phyloP scores from a whole-genome alignment of 1,284 basidiomycete genomes.

The Neolentinus lepideus region DNA sequence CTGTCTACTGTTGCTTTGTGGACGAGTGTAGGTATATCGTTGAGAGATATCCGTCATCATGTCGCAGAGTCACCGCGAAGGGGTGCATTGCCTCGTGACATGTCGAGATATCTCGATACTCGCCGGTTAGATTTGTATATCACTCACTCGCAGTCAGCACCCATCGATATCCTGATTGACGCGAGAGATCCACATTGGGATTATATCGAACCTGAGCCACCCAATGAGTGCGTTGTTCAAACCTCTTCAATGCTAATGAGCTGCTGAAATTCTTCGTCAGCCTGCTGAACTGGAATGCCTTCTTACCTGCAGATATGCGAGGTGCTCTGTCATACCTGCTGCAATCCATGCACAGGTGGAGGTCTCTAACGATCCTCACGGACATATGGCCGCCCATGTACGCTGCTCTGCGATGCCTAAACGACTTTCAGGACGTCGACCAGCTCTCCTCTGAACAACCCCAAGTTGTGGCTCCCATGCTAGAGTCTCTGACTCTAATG shows the following conservation, averaged over 20 bases:
- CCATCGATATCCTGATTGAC: conserved; percentile 47
- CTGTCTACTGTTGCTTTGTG: conserved; percentile 40
- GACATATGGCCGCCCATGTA: conserved; percentile 47
- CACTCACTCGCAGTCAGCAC: conserved; percentile 33
- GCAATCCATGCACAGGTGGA: conserved; percentile 40
- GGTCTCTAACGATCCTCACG: conserved; percentile 42
- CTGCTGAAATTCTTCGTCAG: not conserved
- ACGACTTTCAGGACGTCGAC: conserved; percentile 11
- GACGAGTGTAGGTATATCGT: conserved; percentile 43
- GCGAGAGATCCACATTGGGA: conserved; percentile 47
- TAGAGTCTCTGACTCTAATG: conserved; percentile 45
- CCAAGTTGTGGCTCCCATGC: conserved; percentile 18
- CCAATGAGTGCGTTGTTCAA: conserved; percentile 29
- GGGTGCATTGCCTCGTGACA: not conserved
- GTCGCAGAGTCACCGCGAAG: conserved; percentile 17
- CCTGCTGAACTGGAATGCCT: conserved; percentile 20
- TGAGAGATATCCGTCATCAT: conserved; percentile 17
- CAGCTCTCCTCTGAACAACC: conserved; percentile 5
- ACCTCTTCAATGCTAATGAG: not conserved
- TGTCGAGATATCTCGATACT: conserved; percentile 26
- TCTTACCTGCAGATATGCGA: conserved; percentile 34
- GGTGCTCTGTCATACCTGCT: conserved; percentile 33
- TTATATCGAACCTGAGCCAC: conserved; percentile 27
- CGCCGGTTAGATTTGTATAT: conserved; percentile 14
- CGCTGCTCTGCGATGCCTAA: conserved; percentile 34